Evolutionary conservation across 2,329 filamentous ascomycete genomes (phyloP), one percentile per base, ranked within the genome.

Genomic region (Alternaria sp.): DNA sequence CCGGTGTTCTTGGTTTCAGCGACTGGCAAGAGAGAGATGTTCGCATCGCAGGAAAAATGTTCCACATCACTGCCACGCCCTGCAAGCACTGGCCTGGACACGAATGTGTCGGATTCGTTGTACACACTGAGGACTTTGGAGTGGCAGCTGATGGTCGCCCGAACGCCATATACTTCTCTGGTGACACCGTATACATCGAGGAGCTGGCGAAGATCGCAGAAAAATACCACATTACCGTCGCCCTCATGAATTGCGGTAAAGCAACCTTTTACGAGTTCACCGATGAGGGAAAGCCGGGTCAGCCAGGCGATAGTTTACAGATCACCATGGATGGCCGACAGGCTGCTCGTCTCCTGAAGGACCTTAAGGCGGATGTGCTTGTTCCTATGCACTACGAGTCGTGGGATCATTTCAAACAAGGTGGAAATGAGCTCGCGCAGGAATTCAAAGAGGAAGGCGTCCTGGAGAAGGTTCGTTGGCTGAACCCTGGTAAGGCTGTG

Each of bases 91-190:
- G 82, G 1, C 82, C 81, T 0, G 80, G 79, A 0, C 77, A 76
- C 14, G 82, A 85, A 63, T 81, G 79, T 12, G 81, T 77, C 0
- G 83, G 83, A 3, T 85, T 85, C 63, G 68, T 85, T 7, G 0
- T 85, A 3, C 75, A 74, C 0, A 64, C 71, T 0, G 58, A 70
- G 0, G 70, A 70, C 0, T 84, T 85, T 40, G 82, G 83, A 2
- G 28, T 34, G 9, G 63, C 68, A 5, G 34, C 53, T 1, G 70
- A 79, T 4, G 79, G 80, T 0, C 65, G 64, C 0, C 82, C 80
- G 0, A 85, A 85, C 57, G 83, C 78, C 2, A 78, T 85, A 8
- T 85, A 81, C 61, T 82, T 85, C 67, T 79, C 82, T 0, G 83
- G 83, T 0, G 83, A 85, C 59, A 85, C 83, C 0, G 77, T 85